These are phyloP conservation scores for Saccharomycopsis crataegensis DNA, from an alignment of 1,139 yeast genomes.

Conservation along the genomic window DNA sequence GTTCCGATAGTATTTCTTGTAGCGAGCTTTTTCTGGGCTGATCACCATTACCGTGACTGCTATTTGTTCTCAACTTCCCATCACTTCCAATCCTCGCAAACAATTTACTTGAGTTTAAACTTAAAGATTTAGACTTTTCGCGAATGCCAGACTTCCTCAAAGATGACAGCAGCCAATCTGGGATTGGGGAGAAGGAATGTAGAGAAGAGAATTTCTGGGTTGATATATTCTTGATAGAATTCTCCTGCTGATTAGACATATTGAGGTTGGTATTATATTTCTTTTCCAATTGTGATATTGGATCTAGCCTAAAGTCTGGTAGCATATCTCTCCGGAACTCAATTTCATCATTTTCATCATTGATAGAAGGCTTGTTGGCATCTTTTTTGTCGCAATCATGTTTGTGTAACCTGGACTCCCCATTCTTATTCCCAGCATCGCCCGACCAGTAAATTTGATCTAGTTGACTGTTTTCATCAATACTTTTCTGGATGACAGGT, in stretches of 20 bases:
- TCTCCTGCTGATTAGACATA: neutral
- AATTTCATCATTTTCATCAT: neutral
- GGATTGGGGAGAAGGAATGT: neutral
- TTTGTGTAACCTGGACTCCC: neutral
- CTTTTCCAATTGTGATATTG: slow-evolving; percentile 14
- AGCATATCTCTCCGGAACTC: neutral
- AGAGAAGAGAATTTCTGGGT: neutral
- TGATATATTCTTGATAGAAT: too few species aligned
- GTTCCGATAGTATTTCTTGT: slow-evolving; percentile 9
- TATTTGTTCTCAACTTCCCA: neutral
- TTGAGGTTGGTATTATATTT: slow-evolving; percentile 17
- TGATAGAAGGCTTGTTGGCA: neutral
- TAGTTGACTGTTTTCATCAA: neutral
- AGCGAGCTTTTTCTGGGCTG: slow-evolving; percentile 5
- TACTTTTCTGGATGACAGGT: neutral
- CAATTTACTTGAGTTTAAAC: slow-evolving; percentile 1
- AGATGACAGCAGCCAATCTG: too few species aligned
- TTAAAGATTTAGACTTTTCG: slow-evolving; percentile 1
- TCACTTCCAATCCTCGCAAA: neutral
- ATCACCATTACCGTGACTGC: neutral
- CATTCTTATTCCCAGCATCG: neutral
- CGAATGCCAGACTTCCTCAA: neutral
- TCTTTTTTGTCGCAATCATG: neutral
- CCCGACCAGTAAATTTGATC: slow-evolving; percentile 9
- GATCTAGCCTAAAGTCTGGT: slow-evolving; percentile 11